Percentiles rank a stretch among this genome's conserved stretches.
Evolutionary conservation across 768 basidiomycete species (phyloP).

Genomic region (Xerocomellus intermedius): DNA sequence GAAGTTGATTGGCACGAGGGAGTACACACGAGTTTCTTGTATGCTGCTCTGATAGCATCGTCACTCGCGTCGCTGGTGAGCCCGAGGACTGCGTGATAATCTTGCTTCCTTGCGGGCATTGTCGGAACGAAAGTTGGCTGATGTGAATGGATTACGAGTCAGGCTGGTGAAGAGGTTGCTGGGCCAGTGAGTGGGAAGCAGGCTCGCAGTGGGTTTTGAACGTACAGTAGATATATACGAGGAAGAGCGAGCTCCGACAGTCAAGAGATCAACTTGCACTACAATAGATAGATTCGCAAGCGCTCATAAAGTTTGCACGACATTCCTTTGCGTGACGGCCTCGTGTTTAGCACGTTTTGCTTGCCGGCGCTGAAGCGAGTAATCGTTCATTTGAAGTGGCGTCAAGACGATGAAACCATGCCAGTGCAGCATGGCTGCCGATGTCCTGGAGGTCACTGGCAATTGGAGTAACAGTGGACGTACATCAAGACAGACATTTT

Average conservation of each 20-base stretch:
- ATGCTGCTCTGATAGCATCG: conserved; percentile 57
- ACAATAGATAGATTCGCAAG: conserved; percentile 23
- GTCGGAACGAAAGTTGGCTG: conserved; percentile 16
- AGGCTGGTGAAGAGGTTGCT: conserved; percentile 1
- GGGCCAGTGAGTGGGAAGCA: conserved; percentile 11
- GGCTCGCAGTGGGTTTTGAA: conserved; percentile 7
- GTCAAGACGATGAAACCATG: conserved; percentile 16
- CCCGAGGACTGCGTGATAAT: conserved; percentile 44
- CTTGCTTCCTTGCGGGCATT: conserved; percentile 29
- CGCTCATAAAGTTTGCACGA: conserved; percentile 24
- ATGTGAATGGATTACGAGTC: conserved; percentile 12
- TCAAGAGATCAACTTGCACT: conserved; percentile 24
- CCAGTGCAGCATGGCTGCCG: conserved; percentile 6
- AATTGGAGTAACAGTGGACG: neutral
- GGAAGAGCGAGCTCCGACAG: conserved; percentile 20
- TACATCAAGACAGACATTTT: neutral
- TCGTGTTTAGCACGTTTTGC: conserved; percentile 35
- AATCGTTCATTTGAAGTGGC: conserved; percentile 27
- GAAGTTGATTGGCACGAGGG: conserved; percentile 22
- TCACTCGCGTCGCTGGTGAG: conserved; percentile 43
- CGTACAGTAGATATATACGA: conserved; percentile 28
- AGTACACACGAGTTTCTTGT: conserved; percentile 55
- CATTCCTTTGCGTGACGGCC: conserved; percentile 21
- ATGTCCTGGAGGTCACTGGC: neutral
- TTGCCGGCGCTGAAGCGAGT: conserved; percentile 29